Percentiles rank a stretch among this genome's conserved stretches.
These are phyloP conservation scores for Solanum chiquidenum DNA, from an alignment of 257 asterid species.

Conservation along the genomic window DNA sequence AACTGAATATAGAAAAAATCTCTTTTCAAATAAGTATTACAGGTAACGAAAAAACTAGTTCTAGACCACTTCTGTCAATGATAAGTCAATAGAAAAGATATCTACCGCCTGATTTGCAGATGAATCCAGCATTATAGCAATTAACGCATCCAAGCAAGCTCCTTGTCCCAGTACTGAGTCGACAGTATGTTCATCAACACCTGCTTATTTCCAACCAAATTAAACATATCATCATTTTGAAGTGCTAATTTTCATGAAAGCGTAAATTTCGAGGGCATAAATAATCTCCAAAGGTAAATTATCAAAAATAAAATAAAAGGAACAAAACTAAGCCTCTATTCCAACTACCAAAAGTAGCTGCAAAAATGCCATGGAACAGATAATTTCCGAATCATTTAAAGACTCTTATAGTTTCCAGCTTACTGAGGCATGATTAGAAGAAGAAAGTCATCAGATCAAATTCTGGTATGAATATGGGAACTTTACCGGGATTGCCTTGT, in stretches of 20 bases:
- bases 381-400: not conserved
- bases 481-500: slow-evolving; percentile 58
- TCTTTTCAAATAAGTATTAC: not conserved
- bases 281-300: not conserved
- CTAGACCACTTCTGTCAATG: not conserved
- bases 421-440: not conserved
- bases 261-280: not conserved
- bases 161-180: slow-evolving; percentile 85
- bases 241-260: not conserved
- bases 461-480: not conserved
- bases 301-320: not conserved
- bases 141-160: slow-evolving; percentile 82
- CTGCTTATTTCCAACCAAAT: slow-evolving; percentile 27
- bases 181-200: slow-evolving; percentile 76
- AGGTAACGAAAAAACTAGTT: not conserved
- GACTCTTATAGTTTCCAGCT: not conserved
- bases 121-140: slow-evolving; percentile 82
- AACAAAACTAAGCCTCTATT: not conserved
- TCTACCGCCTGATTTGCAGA: slow-evolving; percentile 86
- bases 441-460: not conserved
- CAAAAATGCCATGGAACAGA: not conserved
- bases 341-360: not conserved
- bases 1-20: not conserved
- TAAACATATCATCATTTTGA: not conserved
- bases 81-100: not conserved